Conservation (phyloP, 2,329 filamentous ascomycete species). For the Colletotrichum tabaci region DNA sequence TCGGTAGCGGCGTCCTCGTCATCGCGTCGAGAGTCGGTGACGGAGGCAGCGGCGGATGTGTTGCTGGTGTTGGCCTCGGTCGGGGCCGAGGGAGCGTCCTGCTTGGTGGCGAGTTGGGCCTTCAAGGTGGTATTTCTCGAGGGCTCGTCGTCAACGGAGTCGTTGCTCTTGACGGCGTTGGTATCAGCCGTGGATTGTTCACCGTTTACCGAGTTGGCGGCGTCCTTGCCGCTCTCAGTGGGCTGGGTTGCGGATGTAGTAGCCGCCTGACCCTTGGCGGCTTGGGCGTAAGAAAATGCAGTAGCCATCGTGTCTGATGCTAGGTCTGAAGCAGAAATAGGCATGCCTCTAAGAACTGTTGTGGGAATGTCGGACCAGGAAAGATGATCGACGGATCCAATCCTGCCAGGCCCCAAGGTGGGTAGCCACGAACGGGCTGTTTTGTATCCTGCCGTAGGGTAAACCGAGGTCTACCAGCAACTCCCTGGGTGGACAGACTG, state of each 20-base stretch:
- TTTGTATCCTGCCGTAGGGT: slow-evolving; percentile 24
- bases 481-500: slow-evolving; percentile 47
- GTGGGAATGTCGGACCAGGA: slow-evolving; percentile 29
- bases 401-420: slow-evolving; percentile 38
- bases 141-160: slow-evolving; percentile 27
- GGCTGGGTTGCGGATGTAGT: slow-evolving; percentile 51
- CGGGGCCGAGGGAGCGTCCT: slow-evolving; percentile 41
- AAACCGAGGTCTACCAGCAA: slow-evolving; percentile 37
- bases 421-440: slow-evolving; percentile 29
- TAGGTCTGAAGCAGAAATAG: slow-evolving; percentile 35
- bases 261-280: slow-evolving; percentile 83
- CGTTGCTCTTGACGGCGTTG: slow-evolving; percentile 28
- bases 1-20: slow-evolving; percentile 57
- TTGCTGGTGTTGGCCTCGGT: slow-evolving; percentile 46
- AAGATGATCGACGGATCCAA: slow-evolving; percentile 38
- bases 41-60: slow-evolving; percentile 53
- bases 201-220: slow-evolving; percentile 45
- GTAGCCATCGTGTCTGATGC: slow-evolving; percentile 62
- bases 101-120: slow-evolving; percentile 44
- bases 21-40: slow-evolving; percentile 55
- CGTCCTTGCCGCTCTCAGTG: slow-evolving; percentile 48
- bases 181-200: slow-evolving; percentile 34
- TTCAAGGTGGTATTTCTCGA: slow-evolving; percentile 38
- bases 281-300: slow-evolving; percentile 94
- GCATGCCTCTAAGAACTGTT: slow-evolving; percentile 37